Conservation (phyloP, 2,329 filamentous ascomycete species). For the Fonsecaea multimorphosa region DNA sequence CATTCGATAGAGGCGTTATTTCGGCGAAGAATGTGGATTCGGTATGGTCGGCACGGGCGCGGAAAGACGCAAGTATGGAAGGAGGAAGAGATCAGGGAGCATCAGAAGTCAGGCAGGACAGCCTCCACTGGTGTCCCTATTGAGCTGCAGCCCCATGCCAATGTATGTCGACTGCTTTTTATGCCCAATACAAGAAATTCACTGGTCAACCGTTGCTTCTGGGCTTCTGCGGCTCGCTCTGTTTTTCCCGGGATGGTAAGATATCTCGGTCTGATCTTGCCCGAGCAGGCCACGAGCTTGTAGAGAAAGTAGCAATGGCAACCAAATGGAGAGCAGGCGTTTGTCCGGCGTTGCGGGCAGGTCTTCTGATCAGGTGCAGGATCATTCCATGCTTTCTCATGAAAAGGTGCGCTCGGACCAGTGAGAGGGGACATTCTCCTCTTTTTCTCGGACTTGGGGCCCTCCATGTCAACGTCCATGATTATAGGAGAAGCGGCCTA, state of each 20-base stretch:
- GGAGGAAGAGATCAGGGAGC: constrained; percentile 14
- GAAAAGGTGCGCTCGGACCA: not conserved
- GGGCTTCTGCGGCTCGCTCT: constrained; percentile 25
- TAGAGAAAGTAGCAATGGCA: constrained; percentile 9
- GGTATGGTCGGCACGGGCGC: constrained; percentile 19
- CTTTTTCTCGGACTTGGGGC: constrained; percentile 6
- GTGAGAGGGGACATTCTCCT: not conserved
- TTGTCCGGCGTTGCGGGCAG: constrained; percentile 10
- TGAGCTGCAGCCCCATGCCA: constrained; percentile 25
- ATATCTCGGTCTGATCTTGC: constrained; percentile 6
- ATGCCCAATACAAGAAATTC: constrained; percentile 32
- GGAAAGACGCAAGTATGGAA: constrained; percentile 13
- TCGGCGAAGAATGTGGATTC: constrained; percentile 22
- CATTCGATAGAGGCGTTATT: constrained; percentile 37
- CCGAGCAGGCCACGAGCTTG: constrained; percentile 13
- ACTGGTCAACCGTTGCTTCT: constrained; percentile 13
- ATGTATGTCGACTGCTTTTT: constrained; percentile 33
- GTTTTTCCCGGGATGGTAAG: constrained; percentile 23
- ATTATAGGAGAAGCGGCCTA: constrained; percentile 5
- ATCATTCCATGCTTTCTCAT: constrained; percentile 6
- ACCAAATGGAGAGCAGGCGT: constrained; percentile 18
- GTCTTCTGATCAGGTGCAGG: constrained; percentile 17
- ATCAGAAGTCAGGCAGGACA: constrained; percentile 26
- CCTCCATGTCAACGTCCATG: constrained; percentile 6
- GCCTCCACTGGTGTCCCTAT: constrained; percentile 23